Percentiles rank a stretch among this genome's conserved stretches.
Conservation (phyloP, 768 basidiomycete species). For the Tubosaeta sp. region DNA sequence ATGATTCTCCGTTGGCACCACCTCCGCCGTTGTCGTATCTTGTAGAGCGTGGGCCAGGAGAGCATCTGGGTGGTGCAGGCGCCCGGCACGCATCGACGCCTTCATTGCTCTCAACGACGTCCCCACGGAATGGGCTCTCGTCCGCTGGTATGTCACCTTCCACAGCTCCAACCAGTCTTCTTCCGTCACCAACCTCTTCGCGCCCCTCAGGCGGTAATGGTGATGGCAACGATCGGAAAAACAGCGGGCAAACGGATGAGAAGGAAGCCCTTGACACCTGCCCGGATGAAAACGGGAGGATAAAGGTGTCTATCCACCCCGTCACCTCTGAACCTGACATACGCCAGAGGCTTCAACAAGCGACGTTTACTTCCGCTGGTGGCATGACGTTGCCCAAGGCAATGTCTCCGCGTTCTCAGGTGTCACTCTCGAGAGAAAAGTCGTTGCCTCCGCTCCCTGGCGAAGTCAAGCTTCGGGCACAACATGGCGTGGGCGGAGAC, state of each 20-base stretch:
- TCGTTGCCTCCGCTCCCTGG: slow-evolving; percentile 74
- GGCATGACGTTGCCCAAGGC: slow-evolving; percentile 28
- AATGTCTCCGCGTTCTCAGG: slow-evolving; percentile 9
- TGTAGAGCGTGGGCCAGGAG: slow-evolving; percentile 55
- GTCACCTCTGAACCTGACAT: slow-evolving; percentile 61
- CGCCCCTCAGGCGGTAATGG: slow-evolving; percentile 57
- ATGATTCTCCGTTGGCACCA: slow-evolving; percentile 77
- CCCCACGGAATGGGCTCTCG: slow-evolving; percentile 50
- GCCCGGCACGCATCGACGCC: slow-evolving; percentile 66
- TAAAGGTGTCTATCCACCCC: slow-evolving; percentile 45
- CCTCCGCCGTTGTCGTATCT: slow-evolving; percentile 91
- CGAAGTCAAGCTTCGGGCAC: slow-evolving; percentile 42
- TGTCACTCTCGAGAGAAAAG: slow-evolving; percentile 54
- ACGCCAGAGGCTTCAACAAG: slow-evolving; percentile 42
- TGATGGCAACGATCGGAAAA: slow-evolving; percentile 44
- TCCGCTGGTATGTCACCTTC: slow-evolving; percentile 68
- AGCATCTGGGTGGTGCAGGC: slow-evolving; percentile 38
- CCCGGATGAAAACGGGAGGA: slow-evolving; percentile 32
- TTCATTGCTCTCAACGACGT: slow-evolving; percentile 57
- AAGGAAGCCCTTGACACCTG: slow-evolving; percentile 33
- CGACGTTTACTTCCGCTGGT: slow-evolving; percentile 32
- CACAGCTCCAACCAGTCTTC: slow-evolving; percentile 68
- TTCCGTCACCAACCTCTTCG: slow-evolving; percentile 74
- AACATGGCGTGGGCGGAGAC: slow-evolving; percentile 36
- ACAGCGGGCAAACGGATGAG: slow-evolving; percentile 42